Percentiles rank a stretch among this genome's conserved stretches.
phyloP scores from a whole-genome alignment of 2,329 filamentous ascomycete species.

The Hymenotorrendiella dingleyae region DNA sequence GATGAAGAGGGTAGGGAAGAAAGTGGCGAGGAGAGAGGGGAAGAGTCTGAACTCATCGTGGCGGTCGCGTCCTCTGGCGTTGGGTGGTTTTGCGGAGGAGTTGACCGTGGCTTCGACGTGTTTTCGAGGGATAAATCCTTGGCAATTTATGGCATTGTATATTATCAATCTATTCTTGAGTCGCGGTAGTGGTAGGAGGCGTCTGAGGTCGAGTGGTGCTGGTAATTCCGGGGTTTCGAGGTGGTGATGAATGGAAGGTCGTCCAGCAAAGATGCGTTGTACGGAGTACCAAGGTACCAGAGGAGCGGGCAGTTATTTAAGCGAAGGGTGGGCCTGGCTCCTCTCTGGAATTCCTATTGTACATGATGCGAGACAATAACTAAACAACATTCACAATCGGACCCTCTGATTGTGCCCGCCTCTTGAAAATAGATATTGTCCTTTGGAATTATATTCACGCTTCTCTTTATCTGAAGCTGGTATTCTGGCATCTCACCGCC shows the following conservation, averaged over 20 bases:
- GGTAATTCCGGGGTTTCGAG: not conserved
- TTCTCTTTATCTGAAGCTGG: too few relatives aligned
- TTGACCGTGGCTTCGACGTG: too few relatives aligned
- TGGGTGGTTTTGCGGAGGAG: not conserved
- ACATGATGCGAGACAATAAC: not conserved
- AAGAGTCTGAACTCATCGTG: constrained; percentile 1
- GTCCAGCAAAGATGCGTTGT: not conserved
- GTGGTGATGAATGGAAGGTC: not conserved
- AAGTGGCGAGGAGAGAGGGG: constrained; percentile 5
- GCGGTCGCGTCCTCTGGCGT: constrained; percentile 1
- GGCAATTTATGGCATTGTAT: too few relatives aligned
- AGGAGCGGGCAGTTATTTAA: too few relatives aligned
- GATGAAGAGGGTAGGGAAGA: constrained; percentile 25
- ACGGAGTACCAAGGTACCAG: not conserved
- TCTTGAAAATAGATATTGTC: too few relatives aligned
- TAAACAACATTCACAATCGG: too few relatives aligned
- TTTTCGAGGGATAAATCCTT: too few relatives aligned
- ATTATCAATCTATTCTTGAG: too few relatives aligned
- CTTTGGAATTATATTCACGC: too few relatives aligned
- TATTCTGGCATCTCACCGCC: too few relatives aligned
- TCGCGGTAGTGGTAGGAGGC: not conserved
- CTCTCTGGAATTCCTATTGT: not conserved
- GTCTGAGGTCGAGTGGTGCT: not conserved
- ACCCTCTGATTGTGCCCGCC: too few relatives aligned
- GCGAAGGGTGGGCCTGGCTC: too few relatives aligned